phyloP scores from a whole-genome alignment of 495 filamentous ascomycete species.

The Penicillium herquei region DNA sequence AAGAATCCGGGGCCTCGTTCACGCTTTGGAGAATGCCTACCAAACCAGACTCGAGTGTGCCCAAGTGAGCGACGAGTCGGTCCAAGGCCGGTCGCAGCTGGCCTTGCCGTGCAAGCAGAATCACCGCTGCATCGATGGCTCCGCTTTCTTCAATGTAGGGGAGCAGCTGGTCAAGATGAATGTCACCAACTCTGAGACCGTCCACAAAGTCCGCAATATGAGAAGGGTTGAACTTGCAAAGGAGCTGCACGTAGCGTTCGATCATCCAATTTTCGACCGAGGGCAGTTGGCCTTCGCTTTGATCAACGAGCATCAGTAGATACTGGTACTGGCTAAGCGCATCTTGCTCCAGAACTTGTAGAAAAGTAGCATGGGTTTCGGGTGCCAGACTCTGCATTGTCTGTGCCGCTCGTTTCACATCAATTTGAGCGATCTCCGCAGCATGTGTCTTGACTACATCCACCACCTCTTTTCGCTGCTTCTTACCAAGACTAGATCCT shows the following conservation, averaged over 20 bases:
- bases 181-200: conserved; percentile 71
- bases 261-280: conserved; percentile 53
- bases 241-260: conserved; percentile 84
- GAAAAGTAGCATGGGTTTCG: conserved; percentile 66
- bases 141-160: conserved; percentile 86
- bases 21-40: conserved; percentile 64
- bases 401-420: conserved; percentile 65
- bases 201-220: conserved; percentile 88
- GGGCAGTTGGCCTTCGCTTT: conserved; percentile 41
- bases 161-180: conserved; percentile 77
- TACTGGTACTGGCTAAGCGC: conserved; percentile 72
- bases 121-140: conserved; percentile 88
- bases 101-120: conserved; percentile 87
- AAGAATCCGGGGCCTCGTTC: conserved; percentile 53
- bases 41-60: conserved; percentile 74
- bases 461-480: conserved; percentile 73
- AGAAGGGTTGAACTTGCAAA: conserved; percentile 78
- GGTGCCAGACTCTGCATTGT: conserved; percentile 66
- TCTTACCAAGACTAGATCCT: conserved; percentile 65
- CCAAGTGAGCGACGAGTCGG: conserved; percentile 74
- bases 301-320: conserved; percentile 75
- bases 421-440: conserved; percentile 63
- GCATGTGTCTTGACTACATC: conserved; percentile 68
- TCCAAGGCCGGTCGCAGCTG: conserved; percentile 80
- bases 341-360: conserved; percentile 63